Evolutionary conservation across 2,329 filamentous ascomycete species (phyloP).

Genomic region (Aspergillus brasiliensis): DNA sequence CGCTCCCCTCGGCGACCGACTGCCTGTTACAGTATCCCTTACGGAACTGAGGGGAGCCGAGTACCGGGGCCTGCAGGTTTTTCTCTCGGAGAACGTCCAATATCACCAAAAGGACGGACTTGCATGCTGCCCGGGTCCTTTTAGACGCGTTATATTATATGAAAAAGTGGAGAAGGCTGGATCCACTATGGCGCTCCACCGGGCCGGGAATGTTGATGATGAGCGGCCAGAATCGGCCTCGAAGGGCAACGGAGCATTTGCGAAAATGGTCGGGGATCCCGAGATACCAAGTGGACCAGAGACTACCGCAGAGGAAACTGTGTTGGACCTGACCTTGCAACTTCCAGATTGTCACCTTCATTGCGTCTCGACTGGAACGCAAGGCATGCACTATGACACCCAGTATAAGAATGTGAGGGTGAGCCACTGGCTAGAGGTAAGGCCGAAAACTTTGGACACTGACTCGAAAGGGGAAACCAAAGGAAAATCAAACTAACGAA

Average conservation of each 20-base stretch:
- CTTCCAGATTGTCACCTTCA: conserved; percentile 16
- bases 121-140: conserved; percentile 15
- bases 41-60: conserved; percentile 10
- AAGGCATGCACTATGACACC: conserved; percentile 18
- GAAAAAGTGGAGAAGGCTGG: conserved; percentile 8
- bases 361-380: conserved; percentile 2
- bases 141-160: conserved; percentile 13
- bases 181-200: neutral
- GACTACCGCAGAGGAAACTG: conserved; percentile 4
- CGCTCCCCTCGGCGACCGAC: conserved; percentile 11
- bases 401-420: conserved; percentile 16
- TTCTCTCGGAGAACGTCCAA: conserved; percentile 17
- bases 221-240: conserved; percentile 1
- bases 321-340: conserved; percentile 11
- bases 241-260: neutral
- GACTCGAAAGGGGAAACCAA: neutral
- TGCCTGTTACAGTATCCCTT: conserved; percentile 14
- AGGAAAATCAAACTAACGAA: neutral
- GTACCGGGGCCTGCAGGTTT: conserved; percentile 15
- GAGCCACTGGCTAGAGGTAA: conserved; percentile 20
- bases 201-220: conserved; percentile 5
- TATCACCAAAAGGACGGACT: conserved; percentile 14
- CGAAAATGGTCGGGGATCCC: conserved; percentile 5
- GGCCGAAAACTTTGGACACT: neutral
- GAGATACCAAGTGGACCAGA: neutral